A percentile compares a stretch with the other conserved stretches of the same genome.
Conservation (phyloP, 78 protist species). For the Neovahlkampfia damariscottae region DNA sequence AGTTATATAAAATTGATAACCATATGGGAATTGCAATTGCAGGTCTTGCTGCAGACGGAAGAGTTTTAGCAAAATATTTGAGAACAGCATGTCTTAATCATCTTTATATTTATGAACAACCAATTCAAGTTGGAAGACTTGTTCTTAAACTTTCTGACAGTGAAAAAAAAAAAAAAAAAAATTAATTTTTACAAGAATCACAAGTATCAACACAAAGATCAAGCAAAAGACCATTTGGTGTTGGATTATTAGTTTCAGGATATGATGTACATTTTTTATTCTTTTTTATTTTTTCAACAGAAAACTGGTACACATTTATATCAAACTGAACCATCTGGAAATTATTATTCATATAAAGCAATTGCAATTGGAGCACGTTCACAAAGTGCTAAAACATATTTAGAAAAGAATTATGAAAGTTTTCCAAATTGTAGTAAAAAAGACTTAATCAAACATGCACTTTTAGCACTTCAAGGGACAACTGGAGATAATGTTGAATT, state of each 20-base stretch:
- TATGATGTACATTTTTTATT: conserved; percentile 79
- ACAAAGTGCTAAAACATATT: conserved; percentile 90
- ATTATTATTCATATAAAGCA: conserved; percentile 74
- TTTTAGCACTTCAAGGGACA: conserved; percentile 72
- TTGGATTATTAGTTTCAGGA: conserved; percentile 89
- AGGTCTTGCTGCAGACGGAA: conserved; percentile 82
- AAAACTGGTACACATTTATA: conserved; percentile 76
- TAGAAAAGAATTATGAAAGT: conserved; percentile 67
- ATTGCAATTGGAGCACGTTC: conserved; percentile 91
- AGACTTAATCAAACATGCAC: conserved; percentile 76
- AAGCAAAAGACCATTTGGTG: conserved; percentile 90
- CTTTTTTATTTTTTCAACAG: too few relatives aligned
- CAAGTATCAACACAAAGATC: conserved; percentile 63
- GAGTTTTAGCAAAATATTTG: conserved; percentile 57
- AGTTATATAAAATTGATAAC: conserved; percentile 76
- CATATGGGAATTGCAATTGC: conserved; percentile 84
- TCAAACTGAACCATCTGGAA: conserved; percentile 86
- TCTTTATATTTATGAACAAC: conserved; percentile 57
- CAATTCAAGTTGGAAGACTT: conserved; percentile 66
- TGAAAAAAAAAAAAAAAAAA: conserved; percentile 11
- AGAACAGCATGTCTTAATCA: conserved; percentile 73
- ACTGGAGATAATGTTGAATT: conserved; percentile 22
- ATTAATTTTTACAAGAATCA: not conserved
- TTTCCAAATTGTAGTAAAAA: conserved; percentile 41
- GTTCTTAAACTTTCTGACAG: conserved; percentile 69